Evolutionary conservation across 768 basidiomycete genomes (phyloP), one percentile per base, ranked within the genome.

Genomic region (Antrodiella citrinella): DNA sequence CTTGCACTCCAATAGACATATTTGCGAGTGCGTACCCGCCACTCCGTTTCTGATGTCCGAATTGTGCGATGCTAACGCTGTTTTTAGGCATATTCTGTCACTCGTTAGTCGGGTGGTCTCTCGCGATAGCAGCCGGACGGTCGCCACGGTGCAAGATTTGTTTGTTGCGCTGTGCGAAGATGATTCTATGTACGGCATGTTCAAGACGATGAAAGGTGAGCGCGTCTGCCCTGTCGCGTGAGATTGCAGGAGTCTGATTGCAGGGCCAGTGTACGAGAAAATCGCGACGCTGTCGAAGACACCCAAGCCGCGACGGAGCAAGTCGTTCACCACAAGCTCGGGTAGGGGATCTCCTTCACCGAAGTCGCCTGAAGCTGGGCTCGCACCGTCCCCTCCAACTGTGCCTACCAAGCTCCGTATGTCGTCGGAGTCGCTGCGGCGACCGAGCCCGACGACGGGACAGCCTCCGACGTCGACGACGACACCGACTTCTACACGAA

Each of bases 161-260:
- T 93, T 91, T 64, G 75, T 82, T 15, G 91, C 91, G 0, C 72
- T 96, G 13, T 92, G 90, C 54, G 94, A 96, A 67, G 94, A 96
- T 66, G 84, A 89, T 57, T 73, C 82, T 44, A 78, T 95, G 44
- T 96, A 91, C 69, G 78, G 77, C 22, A 74, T 88, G 52, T 93
- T 94, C 69, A 89, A 82, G 67, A 74, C 77, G 20, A 88, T 94
- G 87, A 80, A 86, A 71, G 86, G 93, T 90, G 56, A 56, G 75
- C 66, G 10, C 23, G 7, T 30, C 18, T 42, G 3, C 39, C 40
- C n/a, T 18, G 18, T 15, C 22, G 15, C 15, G 26, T 47, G 45
- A 41, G 54, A 35, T 46, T 41, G 40, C 23, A 21, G 22, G 23
- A 35, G 13, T 40, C 23, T 51, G 26, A 5, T 5, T 49, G 15